Evolutionary conservation across 305 asterid species (phyloP), one percentile per base, ranked within the genome.

Genomic region (Ajuga reptans): DNA sequence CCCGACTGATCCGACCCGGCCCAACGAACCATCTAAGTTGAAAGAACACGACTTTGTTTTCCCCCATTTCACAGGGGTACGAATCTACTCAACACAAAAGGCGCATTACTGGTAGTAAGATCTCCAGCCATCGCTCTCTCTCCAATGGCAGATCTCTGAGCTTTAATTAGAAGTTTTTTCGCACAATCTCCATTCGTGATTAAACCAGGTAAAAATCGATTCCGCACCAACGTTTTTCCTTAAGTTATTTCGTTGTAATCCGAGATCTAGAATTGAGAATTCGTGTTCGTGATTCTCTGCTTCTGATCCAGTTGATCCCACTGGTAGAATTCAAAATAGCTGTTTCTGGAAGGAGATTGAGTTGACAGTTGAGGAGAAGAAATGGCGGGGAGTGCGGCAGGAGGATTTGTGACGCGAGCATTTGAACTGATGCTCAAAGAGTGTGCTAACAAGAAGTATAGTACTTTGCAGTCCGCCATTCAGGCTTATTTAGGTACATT

Each of bases 351-450:
- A 56, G 75, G 57, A 36, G 64, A 57, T 73, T 66, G 74, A 64
- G 74, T 72, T 72, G 72, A 74, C 69, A 57, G 77, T 37, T 57
- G 65, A 42, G 75, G 70, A 31, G 72, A 54, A 72, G 71, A 75
- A 80, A 90, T 92, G 97, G 92, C 93, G 74, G 81, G 84, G 42
- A 92, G 90, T 27, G 98, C 96, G 75, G 99, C 99, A 9, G 99
- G 99, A 47, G 97, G 99, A 42, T 93, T 93, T 69, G 85, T 93
- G 56, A 81, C 96, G 56, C 87, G 99, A 74, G 97, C 99, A 61
- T 91, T 91, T 68, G 97, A 93, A 79, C 85, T 95, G 65, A 91
- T 91, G 96, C 92, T 90, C 81, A 93, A 88, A 73, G 99, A 93
- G 83, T 86, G 92, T 78, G 81, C 95, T 63, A 79, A 75, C 70